Evolutionary conservation across 2,329 filamentous ascomycete species (phyloP).

Genomic region (Fusarium sp.): DNA sequence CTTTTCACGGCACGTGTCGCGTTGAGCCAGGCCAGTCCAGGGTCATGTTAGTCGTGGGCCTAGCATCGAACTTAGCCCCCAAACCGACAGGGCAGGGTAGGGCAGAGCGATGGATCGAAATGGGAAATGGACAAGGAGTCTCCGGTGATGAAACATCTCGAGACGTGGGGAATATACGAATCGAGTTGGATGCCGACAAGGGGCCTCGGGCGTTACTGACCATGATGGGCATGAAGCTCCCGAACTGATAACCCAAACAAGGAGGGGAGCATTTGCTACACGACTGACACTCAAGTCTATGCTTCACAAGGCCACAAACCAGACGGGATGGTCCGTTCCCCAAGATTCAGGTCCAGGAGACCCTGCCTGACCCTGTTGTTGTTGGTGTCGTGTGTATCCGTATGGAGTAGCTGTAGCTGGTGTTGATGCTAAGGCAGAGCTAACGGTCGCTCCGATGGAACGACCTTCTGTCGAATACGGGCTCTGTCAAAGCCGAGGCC

Average conservation of each 20-base stretch:
- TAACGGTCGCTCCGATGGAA: slow-evolving; percentile 15
- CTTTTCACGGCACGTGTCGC: slow-evolving; percentile 38
- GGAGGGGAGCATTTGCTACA: slow-evolving; percentile 20
- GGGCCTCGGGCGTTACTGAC: slow-evolving; percentile 18
- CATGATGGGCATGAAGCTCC: slow-evolving; percentile 14
- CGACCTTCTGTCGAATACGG: neutral
- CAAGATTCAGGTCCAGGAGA: slow-evolving; percentile 37
- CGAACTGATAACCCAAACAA: slow-evolving; percentile 34
- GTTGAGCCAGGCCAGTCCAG: slow-evolving; percentile 13
- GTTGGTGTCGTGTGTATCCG: neutral
- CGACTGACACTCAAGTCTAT: slow-evolving; percentile 7
- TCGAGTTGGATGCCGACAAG: slow-evolving; percentile 34
- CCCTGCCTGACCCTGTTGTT: slow-evolving; percentile 3
- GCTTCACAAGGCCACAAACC: slow-evolving; percentile 1
- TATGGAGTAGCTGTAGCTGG: neutral
- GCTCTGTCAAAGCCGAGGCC: neutral
- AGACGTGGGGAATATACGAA: slow-evolving; percentile 46
- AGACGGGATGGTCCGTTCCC: slow-evolving; percentile 41
- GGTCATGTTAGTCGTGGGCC: slow-evolving; percentile 16
- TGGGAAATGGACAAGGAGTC: slow-evolving; percentile 35
- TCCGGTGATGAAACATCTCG: slow-evolving; percentile 42
- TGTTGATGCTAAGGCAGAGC: slow-evolving; percentile 3
- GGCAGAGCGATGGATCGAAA: slow-evolving; percentile 15
- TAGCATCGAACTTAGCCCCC: slow-evolving; percentile 4
- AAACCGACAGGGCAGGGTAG: slow-evolving; percentile 10